Evolutionary conservation across 108 stramenopile species (phyloP).

Genomic region (Nitzschia inconspicua): DNA sequence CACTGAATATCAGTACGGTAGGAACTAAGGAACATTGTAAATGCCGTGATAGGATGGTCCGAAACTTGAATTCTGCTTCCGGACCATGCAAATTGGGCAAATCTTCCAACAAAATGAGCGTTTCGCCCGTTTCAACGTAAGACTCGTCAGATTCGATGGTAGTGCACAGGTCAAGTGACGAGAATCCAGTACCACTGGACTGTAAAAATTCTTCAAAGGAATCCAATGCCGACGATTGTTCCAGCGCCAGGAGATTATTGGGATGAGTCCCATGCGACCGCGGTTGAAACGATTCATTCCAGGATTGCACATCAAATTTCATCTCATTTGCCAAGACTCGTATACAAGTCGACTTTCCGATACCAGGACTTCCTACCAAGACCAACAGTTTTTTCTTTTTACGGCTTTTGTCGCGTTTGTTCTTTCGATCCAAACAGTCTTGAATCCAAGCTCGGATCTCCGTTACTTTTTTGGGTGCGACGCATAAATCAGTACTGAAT

Average conservation of each 20-base stretch:
- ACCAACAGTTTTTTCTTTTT: conserved; percentile 72
- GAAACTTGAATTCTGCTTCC: conserved; percentile 51
- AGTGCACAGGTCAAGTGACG: conserved; percentile 27
- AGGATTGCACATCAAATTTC: conserved; percentile 40
- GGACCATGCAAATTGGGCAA: conserved; percentile 62
- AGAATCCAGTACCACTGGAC: conserved; percentile 48
- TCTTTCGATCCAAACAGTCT: not conserved
- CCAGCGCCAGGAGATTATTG: conserved; percentile 19
- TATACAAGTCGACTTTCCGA: conserved; percentile 74
- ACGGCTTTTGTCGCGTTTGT: too few relatives aligned
- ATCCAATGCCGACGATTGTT: conserved; percentile 38
- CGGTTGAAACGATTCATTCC: conserved; percentile 69
- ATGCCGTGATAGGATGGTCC: conserved; percentile 59
- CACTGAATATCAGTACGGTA: conserved; percentile 70
- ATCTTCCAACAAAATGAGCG: conserved; percentile 66
- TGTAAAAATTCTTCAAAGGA: conserved; percentile 78
- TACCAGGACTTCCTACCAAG: conserved; percentile 74
- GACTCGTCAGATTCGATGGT: too few relatives aligned
- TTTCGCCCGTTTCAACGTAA: not conserved
- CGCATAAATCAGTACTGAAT: conserved; percentile 51
- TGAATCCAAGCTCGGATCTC: conserved; percentile 55
- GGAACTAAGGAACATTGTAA: conserved; percentile 48
- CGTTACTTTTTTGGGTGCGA: conserved; percentile 83
- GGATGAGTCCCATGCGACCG: not conserved
- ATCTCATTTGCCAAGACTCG: conserved; percentile 56